Evolutionary conservation across 305 asterid genomes (phyloP).

Genomic region (Solanum hybrid): DNA sequence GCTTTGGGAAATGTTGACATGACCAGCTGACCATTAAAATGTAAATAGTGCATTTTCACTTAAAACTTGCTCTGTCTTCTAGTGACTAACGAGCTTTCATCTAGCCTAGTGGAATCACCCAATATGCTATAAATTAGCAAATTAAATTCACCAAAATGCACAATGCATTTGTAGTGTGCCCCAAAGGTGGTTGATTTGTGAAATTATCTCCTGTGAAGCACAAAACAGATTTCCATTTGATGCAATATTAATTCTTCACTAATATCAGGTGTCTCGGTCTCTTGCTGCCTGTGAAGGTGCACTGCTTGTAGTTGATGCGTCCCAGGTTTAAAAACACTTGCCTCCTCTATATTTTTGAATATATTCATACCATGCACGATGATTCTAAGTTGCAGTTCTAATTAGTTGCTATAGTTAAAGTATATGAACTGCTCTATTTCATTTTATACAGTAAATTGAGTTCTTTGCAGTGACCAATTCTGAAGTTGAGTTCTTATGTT

Average conservation of each 20-base stretch:
- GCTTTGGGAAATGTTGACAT: background rate
- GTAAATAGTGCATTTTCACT: background rate
- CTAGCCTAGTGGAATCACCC: background rate
- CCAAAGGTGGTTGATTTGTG: background rate
- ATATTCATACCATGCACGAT: background rate
- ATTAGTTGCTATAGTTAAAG: background rate
- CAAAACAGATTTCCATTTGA: background rate
- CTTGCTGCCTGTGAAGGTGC: slow-evolving; percentile 99
- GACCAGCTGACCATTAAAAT: background rate
- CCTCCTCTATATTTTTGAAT: background rate
- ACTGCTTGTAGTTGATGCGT: slow-evolving; percentile 97
- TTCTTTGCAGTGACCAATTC: slow-evolving; percentile 2
- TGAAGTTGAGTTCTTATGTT: slow-evolving; percentile 25
- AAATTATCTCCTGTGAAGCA: background rate
- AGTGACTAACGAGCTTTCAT: background rate
- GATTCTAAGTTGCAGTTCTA: background rate
- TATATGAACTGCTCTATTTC: background rate
- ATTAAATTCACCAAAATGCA: background rate
- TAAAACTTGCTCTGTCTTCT: background rate
- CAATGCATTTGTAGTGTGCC: background rate
- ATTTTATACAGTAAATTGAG: background rate
- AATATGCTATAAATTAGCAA: background rate
- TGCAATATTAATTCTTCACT: slow-evolving; percentile 15
- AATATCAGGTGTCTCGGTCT: slow-evolving; percentile 89
- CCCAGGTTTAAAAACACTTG: slow-evolving; percentile 53